Percentiles rank a stretch among this genome's conserved stretches.
phyloP scores from a whole-genome alignment of 2,329 filamentous ascomycete species.

The Rhinocladiella similis region DNA sequence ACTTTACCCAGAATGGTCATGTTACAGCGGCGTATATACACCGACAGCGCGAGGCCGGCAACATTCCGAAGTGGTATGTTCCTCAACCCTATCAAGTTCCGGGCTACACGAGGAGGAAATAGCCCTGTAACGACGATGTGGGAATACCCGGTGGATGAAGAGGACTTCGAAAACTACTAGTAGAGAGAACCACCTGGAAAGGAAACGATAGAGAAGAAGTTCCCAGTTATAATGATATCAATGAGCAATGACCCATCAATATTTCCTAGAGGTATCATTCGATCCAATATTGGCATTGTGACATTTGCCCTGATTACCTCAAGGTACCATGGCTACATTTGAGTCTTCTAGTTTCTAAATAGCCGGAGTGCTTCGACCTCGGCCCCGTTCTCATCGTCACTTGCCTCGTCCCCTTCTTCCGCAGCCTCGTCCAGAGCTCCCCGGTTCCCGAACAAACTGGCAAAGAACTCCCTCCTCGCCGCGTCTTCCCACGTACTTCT shows the following conservation, averaged over 20 bases:
- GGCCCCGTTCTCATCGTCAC: conserved; percentile 31
- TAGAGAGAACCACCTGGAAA: too few relatives aligned
- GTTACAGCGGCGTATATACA: conserved; percentile 30
- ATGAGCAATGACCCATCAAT: too few relatives aligned
- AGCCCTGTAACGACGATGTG: background rate
- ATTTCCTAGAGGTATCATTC: too few relatives aligned
- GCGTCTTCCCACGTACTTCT: conserved; percentile 82
- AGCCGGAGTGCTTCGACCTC: conserved; percentile 37
- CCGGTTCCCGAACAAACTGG: conserved; percentile 71
- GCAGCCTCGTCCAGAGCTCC: conserved; percentile 62
- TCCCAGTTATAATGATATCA: too few relatives aligned
- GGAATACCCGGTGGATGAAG: too few relatives aligned
- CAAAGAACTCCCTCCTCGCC: conserved; percentile 75
- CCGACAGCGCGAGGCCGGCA: conserved; percentile 24
- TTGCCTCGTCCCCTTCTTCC: conserved; percentile 49
- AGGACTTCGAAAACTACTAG: too few relatives aligned
- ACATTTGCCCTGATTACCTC: too few relatives aligned
- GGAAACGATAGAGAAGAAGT: too few relatives aligned
- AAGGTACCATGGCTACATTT: too few relatives aligned
- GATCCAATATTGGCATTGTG: too few relatives aligned
- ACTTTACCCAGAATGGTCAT: conserved; percentile 31
- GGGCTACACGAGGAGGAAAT: conserved; percentile 30
- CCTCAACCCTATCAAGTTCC: conserved; percentile 39
- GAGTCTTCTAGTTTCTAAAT: conserved; percentile 28
- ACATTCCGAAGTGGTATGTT: conserved; percentile 29